phyloP scores from a whole-genome alignment of 176 grass and related monocot species.

The Aegilops bicornis region DNA sequence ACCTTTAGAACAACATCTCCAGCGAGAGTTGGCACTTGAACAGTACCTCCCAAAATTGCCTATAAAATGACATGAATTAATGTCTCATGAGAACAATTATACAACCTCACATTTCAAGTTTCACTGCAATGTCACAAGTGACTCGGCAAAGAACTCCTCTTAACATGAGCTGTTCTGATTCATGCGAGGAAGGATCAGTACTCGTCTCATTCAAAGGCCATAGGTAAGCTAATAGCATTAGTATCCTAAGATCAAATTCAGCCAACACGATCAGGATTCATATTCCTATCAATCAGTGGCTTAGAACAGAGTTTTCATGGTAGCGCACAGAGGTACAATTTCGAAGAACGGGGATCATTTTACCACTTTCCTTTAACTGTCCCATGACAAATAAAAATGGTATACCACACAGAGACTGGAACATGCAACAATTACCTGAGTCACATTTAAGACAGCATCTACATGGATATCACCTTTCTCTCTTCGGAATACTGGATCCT shows the following conservation, averaged over 20 bases:
- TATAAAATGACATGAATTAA: conserved; percentile 26
- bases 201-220: neutral
- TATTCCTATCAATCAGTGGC: neutral
- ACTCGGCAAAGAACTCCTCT: neutral
- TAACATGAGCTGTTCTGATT: neutral
- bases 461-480: conserved; percentile 94
- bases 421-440: conserved; percentile 64
- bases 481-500: conserved; percentile 88
- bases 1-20: conserved; percentile 97
- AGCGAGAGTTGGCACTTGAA: conserved; percentile 94
- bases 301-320: neutral
- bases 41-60: conserved; percentile 92
- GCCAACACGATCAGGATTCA: neutral
- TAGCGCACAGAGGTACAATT: neutral
- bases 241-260: neutral
- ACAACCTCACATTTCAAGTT: neutral
- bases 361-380: neutral
- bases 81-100: neutral
- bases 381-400: neutral
- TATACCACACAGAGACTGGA: neutral
- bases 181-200: neutral
- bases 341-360: neutral
- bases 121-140: neutral
- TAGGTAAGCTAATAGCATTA: neutral
- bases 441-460: conserved; percentile 76